These are phyloP conservation scores for Macrophomina phaseolina DNA, from an alignment of 2,329 filamentous ascomycete genomes.

Conservation along the genomic window DNA sequence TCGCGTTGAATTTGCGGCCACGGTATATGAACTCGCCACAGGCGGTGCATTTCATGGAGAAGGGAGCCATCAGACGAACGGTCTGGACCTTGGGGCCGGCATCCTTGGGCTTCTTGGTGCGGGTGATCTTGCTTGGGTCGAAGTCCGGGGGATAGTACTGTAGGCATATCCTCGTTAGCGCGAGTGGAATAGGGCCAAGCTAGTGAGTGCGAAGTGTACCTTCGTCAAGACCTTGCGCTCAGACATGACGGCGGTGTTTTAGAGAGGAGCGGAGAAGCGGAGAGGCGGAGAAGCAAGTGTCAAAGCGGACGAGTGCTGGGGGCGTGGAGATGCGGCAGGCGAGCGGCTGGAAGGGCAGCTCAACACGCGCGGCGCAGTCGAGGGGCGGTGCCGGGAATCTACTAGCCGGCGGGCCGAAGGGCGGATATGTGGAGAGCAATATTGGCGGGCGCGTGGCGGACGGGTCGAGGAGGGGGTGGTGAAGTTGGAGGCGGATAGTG, in stretches of 20 bases:
- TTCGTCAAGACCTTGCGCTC: conserved; percentile 24
- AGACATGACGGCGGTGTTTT: conserved; percentile 28
- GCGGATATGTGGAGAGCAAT: too few species aligned
- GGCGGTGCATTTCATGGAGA: conserved; percentile 74
- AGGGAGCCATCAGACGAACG: conserved; percentile 89
- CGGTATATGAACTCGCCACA: conserved; percentile 81
- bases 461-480: neutral
- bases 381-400: too few species aligned
- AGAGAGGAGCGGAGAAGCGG: neutral
- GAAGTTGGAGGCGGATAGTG: neutral
- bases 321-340: neutral
- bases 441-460: too few species aligned
- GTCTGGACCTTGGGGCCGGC: conserved; percentile 81
- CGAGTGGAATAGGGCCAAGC: too few species aligned
- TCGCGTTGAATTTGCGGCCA: conserved; percentile 92
- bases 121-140: conserved; percentile 79
- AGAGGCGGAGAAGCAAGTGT: neutral
- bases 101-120: conserved; percentile 71
- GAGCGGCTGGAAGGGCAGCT: too few species aligned
- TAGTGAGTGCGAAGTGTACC: neutral
- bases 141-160: conserved; percentile 74
- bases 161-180: conserved; percentile 42
- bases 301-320: neutral
- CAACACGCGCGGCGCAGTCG: too few species aligned
- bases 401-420: too few species aligned